A percentile compares a stretch with the other conserved stretches of the same genome.
Evolutionary conservation across 2,329 filamentous ascomycete genomes (phyloP).

Genomic region (Fusarium tricinctum): DNA sequence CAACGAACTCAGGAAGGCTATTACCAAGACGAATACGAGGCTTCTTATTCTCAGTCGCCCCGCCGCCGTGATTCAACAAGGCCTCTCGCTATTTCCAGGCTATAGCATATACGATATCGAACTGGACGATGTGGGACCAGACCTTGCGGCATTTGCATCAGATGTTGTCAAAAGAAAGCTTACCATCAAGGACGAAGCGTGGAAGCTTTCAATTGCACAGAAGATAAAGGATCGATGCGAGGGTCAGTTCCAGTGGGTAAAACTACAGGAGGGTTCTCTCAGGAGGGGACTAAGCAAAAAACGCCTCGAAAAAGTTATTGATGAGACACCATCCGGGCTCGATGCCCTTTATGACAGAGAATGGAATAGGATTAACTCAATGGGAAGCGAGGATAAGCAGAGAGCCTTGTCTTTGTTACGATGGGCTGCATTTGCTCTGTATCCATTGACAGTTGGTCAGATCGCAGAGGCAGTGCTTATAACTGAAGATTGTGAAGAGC

Average conservation of each 20-base stretch:
- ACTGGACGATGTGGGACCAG: not conserved
- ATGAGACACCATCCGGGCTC: slow-evolving; percentile 49
- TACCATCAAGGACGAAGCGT: slow-evolving; percentile 40
- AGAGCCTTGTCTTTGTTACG: slow-evolving; percentile 50
- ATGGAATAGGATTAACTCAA: slow-evolving; percentile 47
- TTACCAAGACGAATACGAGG: slow-evolving; percentile 8
- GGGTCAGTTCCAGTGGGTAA: slow-evolving; percentile 55
- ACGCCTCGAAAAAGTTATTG: slow-evolving; percentile 49
- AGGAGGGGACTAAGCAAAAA: slow-evolving; percentile 46
- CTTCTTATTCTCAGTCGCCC: not conserved
- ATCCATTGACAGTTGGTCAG: slow-evolving; percentile 23
- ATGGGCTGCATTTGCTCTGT: slow-evolving; percentile 48
- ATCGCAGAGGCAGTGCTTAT: not conserved
- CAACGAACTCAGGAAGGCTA: slow-evolving; percentile 3
- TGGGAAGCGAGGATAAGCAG: not conserved
- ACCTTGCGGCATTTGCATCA: not conserved
- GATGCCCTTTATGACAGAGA: slow-evolving; percentile 50
- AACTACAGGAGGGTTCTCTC: slow-evolving; percentile 48
- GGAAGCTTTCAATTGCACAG: slow-evolving; percentile 36
- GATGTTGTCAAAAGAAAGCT: slow-evolving; percentile 49
- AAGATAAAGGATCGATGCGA: slow-evolving; percentile 48
- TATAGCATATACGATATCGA: not conserved
- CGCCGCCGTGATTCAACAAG: accelerated
- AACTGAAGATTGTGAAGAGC: accelerated
- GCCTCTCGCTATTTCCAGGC: accelerated